A percentile compares a stretch with the other conserved stretches of the same genome.
These are phyloP conservation scores for Xylaria sp. DNA, from an alignment of 2,329 filamentous ascomycete species.

Conservation along the genomic window DNA sequence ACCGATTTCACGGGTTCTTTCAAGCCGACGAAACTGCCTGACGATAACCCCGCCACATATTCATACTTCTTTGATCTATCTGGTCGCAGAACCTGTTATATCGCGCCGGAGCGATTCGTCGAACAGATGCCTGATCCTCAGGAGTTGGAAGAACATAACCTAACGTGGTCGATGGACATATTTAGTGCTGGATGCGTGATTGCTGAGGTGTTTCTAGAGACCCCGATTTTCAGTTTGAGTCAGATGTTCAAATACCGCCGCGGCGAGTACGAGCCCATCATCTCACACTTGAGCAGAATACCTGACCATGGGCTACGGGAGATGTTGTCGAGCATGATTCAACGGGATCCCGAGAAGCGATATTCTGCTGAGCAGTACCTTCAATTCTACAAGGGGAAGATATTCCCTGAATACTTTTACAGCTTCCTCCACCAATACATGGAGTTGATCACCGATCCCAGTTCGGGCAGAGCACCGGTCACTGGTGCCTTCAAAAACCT, in stretches of 20 bases:
- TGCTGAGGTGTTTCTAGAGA: conserved; percentile 89
- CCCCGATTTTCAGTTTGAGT: conserved; percentile 94
- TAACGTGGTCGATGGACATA: conserved; percentile 94
- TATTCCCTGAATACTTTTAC: conserved; percentile 96
- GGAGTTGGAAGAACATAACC: conserved; percentile 53
- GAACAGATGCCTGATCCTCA: conserved; percentile 38
- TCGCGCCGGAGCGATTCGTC: conserved; percentile 89
- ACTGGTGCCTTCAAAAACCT: conserved; percentile 65
- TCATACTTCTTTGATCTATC: conserved; percentile 97
- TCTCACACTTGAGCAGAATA: conserved; percentile 76
- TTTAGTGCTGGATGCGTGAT: conserved; percentile 97
- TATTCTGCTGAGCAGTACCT: conserved; percentile 93
- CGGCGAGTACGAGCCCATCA: conserved; percentile 84
- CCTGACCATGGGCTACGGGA: conserved; percentile 81
- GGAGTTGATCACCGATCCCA: conserved; percentile 88
- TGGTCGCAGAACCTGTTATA: conserved; percentile 83
- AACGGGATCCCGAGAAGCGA: conserved; percentile 82
- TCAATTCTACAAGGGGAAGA: conserved; percentile 83
- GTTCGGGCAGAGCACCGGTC: conserved; percentile 67
- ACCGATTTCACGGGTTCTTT: conserved; percentile 96
- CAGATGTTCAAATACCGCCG: conserved; percentile 92
- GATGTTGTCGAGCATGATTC: conserved; percentile 93
- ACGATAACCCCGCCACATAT: conserved; percentile 95
- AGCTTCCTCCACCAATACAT: conserved; percentile 97
- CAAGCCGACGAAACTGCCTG: conserved; percentile 88